Evolutionary conservation across 495 filamentous ascomycete species (phyloP).

Genomic region (Chaetomium cochliodes): DNA sequence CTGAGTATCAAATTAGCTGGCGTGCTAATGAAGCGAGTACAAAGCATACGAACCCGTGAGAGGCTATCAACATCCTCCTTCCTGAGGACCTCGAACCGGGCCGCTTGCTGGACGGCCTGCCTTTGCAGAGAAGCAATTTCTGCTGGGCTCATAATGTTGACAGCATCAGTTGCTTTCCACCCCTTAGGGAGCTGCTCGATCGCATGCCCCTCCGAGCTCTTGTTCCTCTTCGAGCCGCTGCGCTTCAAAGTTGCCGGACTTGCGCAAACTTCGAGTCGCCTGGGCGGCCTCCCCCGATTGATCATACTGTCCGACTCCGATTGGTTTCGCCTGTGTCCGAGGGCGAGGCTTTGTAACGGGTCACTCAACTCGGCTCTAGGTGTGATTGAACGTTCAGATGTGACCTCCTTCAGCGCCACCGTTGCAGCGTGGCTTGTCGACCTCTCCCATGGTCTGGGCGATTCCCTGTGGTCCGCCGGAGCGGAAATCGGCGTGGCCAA

Average conservation of each 20-base stretch:
- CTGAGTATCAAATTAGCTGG: slow-evolving; percentile 37
- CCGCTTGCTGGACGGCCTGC: slow-evolving; percentile 63
- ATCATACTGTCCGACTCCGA: slow-evolving; percentile 61
- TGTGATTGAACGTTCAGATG: slow-evolving; percentile 27
- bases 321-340: slow-evolving; percentile 46
- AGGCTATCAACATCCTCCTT: slow-evolving; percentile 65
- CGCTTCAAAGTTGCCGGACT: slow-evolving; percentile 33
- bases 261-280: slow-evolving; percentile 42
- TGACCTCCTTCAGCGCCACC: slow-evolving; percentile 30
- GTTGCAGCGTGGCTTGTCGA: slow-evolving; percentile 26
- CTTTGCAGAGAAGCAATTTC: slow-evolving; percentile 57
- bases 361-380: slow-evolving; percentile 40
- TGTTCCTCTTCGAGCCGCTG: slow-evolving; percentile 40
- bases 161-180: slow-evolving; percentile 53
- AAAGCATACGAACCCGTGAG: slow-evolving; percentile 51
- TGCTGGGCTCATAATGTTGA: slow-evolving; percentile 42
- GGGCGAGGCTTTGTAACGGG: slow-evolving; percentile 27
- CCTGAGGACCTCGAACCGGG: slow-evolving; percentile 65
- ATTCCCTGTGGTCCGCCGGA: slow-evolving; percentile 41
- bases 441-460: slow-evolving; percentile 50
- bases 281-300: slow-evolving; percentile 58
- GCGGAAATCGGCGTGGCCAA: slow-evolving; percentile 50
- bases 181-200: slow-evolving; percentile 60
- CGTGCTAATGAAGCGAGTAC: neutral
- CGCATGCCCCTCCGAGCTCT: slow-evolving; percentile 48